These are phyloP conservation scores for Trichoderma orchidacearum DNA, from an alignment of 495 filamentous ascomycete genomes.

Conservation along the genomic window DNA sequence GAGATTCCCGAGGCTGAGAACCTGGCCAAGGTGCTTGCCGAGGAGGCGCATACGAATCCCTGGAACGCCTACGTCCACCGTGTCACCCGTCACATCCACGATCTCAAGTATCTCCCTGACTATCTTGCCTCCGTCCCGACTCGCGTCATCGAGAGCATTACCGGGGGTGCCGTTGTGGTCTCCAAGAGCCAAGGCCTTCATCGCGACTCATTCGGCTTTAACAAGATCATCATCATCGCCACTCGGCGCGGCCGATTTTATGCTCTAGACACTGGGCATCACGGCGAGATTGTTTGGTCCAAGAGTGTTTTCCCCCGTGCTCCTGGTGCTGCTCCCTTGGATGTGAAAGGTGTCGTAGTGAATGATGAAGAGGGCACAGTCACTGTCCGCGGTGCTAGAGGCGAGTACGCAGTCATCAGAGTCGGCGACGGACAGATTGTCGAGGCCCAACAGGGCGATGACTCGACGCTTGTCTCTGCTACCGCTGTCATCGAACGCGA, in stretches of 20 bases:
- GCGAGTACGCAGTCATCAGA: slow-evolving; percentile 43
- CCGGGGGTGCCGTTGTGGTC: slow-evolving; percentile 38
- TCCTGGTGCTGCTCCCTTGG: slow-evolving; percentile 39
- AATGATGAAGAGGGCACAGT: slow-evolving; percentile 38
- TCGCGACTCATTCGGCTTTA: slow-evolving; percentile 75
- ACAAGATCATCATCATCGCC: slow-evolving; percentile 68
- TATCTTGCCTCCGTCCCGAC: slow-evolving; percentile 53
- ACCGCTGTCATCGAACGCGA: slow-evolving; percentile 36
- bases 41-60: slow-evolving; percentile 72
- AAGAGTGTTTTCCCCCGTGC: slow-evolving; percentile 42
- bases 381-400: slow-evolving; percentile 42
- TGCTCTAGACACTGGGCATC: slow-evolving; percentile 61
- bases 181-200: neutral
- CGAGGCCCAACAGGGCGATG: slow-evolving; percentile 21
- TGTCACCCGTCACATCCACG: slow-evolving; percentile 64
- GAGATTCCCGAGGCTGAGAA: slow-evolving; percentile 58
- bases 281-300: slow-evolving; percentile 65
- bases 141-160: slow-evolving; percentile 55
- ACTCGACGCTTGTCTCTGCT: slow-evolving; percentile 22
- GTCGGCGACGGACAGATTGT: slow-evolving; percentile 42
- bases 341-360: slow-evolving; percentile 53
- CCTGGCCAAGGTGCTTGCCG: slow-evolving; percentile 65
- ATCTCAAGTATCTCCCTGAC: slow-evolving; percentile 65
- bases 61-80: slow-evolving; percentile 75
- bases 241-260: slow-evolving; percentile 69